Base-by-base conservation (phyloP, 2,329 filamentous ascomycete species). In the Pseudogymnoascus sp. region DNA sequence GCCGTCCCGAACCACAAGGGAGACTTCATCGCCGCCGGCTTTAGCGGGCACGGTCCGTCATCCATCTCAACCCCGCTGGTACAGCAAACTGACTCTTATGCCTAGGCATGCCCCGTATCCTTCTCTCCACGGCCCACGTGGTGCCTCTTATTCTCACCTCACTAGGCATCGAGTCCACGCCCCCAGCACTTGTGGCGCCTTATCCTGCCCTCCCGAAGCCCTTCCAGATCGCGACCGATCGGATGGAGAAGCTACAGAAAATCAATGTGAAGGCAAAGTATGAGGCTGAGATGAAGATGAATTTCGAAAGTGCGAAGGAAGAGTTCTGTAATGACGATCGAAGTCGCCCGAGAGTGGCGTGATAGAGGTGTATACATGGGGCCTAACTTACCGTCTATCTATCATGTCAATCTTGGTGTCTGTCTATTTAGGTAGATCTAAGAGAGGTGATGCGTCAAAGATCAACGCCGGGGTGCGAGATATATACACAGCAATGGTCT, bases 41-140 rank as follows among this genome's bases (percentile, higher is more conserved):
- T 37, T 4, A 37, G 12, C 12, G 34, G 34, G 12, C 34, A 37
- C 34, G 34, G 34, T 37, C 14, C 34, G 12, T 37, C 34, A 14
- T 14, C 34, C 11, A 37, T 37, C 12, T 37, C 34, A 37, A 37
- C 34, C 12, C 12, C 34, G 14, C 34, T 11, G 11, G 12, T 37
- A 37, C 12, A 37, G 34, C 3, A 37, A 37, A 37, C 34, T 37
- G 14, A 37, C 34, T 37, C 3, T 37, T 14, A 37, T 37, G 34
- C 34, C 11, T 4, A 37, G 34, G 34, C 34, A 37, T 37, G 34
- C 34, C 34, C 12, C 34, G 34, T 14, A 37, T 37, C 12, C 65
- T 74, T 1, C 68, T 73, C 23, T 70, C 71, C 1, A 67, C 71
- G 0, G 71, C 73, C 1, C 68, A 73, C 31, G 68, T 74, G 14